Conservation (phyloP, 2,329 filamentous ascomycete genomes). For the Colletotrichum melonis region DNA sequence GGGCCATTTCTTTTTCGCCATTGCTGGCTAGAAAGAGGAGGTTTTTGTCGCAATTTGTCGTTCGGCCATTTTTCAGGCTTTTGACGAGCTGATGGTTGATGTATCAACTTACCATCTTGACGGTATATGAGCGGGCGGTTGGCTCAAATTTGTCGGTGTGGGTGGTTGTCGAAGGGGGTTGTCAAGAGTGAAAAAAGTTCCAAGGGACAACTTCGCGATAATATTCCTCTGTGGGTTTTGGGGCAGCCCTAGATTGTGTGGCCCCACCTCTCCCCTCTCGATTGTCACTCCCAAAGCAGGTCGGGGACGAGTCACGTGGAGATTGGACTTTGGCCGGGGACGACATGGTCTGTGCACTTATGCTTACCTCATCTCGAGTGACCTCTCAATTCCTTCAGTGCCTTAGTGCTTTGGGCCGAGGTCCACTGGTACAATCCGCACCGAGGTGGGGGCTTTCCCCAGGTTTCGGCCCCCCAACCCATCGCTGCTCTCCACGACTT, state of each 20-base stretch:
- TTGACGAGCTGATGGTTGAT: constrained; percentile 16
- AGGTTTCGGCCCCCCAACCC: constrained; percentile 16
- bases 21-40: constrained; percentile 44
- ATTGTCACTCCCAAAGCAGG: constrained; percentile 37
- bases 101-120: constrained; percentile 77
- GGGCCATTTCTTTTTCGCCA: constrained; percentile 39
- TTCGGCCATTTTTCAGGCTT: constrained; percentile 3
- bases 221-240: constrained; percentile 53
- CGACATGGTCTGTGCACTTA: neutral
- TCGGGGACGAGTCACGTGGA: constrained; percentile 55
- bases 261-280: constrained; percentile 34
- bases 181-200: constrained; percentile 39
- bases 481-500: constrained; percentile 2
- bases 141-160: constrained; percentile 33
- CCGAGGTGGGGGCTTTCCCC: constrained; percentile 27
- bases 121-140: constrained; percentile 53
- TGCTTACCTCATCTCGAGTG: neutral
- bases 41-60: neutral
- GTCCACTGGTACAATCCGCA: constrained; percentile 15
- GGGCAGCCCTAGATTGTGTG: constrained; percentile 50
- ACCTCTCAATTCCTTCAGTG: neutral
- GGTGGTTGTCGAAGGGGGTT: constrained; percentile 42
- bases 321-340: constrained; percentile 13
- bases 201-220: constrained; percentile 36
- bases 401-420: constrained; percentile 21